Evolutionary conservation across 768 basidiomycete species (phyloP).

Genomic region (Rhodotorula sphaerocarpa): DNA sequence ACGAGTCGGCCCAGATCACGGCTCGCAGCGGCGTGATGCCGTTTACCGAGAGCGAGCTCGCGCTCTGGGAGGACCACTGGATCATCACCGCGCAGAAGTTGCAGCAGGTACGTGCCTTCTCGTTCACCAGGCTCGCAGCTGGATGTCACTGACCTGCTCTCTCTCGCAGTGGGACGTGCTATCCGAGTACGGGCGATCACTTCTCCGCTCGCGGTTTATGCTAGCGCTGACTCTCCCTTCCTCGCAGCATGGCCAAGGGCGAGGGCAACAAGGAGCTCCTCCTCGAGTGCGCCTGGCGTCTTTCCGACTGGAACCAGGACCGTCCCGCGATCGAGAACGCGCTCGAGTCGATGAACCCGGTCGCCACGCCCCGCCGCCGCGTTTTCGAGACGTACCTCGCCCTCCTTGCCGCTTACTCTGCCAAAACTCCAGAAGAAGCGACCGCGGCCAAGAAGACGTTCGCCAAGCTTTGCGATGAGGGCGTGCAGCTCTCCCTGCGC

Average conservation of each 20-base stretch:
- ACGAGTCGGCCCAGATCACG: slow-evolving; percentile 82
- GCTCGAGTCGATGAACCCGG: slow-evolving; percentile 69
- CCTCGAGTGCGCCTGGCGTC: slow-evolving; percentile 91
- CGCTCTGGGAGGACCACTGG: slow-evolving; percentile 99
- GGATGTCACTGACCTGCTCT: neutral
- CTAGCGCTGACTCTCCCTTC: neutral
- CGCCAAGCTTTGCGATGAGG: slow-evolving; percentile 79
- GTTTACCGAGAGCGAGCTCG: slow-evolving; percentile 91
- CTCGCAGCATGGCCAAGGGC: slow-evolving; percentile 56
- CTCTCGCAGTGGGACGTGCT: slow-evolving; percentile 74
- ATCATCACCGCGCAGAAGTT: slow-evolving; percentile 88
- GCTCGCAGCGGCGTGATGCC: slow-evolving; percentile 71
- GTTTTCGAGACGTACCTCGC: slow-evolving; percentile 95
- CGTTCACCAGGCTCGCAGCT: neutral
- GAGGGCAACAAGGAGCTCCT: slow-evolving; percentile 87
- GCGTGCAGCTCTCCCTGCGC: slow-evolving; percentile 87
- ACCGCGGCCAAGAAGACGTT: slow-evolving; percentile 56
- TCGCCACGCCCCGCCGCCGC: slow-evolving; percentile 85
- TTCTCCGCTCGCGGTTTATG: neutral
- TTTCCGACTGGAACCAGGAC: slow-evolving; percentile 70
- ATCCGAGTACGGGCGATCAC: slow-evolving; percentile 51
- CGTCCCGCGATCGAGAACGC: slow-evolving; percentile 65
- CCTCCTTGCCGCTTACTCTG: slow-evolving; percentile 58
- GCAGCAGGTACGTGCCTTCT: slow-evolving; percentile 50
- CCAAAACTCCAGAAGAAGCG: slow-evolving; percentile 34